These are phyloP conservation scores for Neurospora discreta DNA, from an alignment of 495 filamentous ascomycete genomes.

Conservation along the genomic window DNA sequence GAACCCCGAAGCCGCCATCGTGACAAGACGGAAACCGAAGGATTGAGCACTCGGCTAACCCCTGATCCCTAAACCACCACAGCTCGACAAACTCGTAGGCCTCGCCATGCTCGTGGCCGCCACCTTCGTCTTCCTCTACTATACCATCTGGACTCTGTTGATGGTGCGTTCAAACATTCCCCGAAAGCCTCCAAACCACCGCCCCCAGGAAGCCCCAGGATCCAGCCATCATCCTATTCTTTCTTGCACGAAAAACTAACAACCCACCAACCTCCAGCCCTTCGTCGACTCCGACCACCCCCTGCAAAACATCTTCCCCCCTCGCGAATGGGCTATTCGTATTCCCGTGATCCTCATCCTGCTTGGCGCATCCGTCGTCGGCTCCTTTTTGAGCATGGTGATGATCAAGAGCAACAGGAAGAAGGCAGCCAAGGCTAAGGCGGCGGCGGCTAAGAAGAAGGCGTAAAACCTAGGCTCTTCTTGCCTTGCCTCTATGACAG, in stretches of 20 bases:
- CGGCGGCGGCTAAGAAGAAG: constrained; percentile 46
- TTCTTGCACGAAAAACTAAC: neutral
- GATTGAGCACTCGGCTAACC: constrained; percentile 6
- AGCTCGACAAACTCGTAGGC: constrained; percentile 95
- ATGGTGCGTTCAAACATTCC: constrained; percentile 51
- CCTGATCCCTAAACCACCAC: neutral
- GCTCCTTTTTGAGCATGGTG: constrained; percentile 88
- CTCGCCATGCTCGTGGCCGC: constrained; percentile 96
- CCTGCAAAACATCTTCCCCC: constrained; percentile 89
- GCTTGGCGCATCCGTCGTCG: constrained; percentile 84
- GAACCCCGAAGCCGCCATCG: too few species aligned
- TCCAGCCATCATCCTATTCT: too few species aligned
- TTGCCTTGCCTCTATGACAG: neutral
- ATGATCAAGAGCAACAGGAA: constrained; percentile 99
- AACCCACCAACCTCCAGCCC: constrained; percentile 45
- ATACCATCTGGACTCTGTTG: constrained; percentile 92
- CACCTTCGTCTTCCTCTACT: constrained; percentile 94
- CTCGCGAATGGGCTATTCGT: constrained; percentile 96
- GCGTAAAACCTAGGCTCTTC: constrained; percentile 15
- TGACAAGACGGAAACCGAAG: too few species aligned
- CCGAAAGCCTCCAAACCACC: constrained; percentile 1
- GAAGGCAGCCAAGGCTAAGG: constrained; percentile 87
- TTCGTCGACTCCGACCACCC: constrained; percentile 94
- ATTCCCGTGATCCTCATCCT: constrained; percentile 95
- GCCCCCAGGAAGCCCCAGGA: too few species aligned